phyloP scores from a whole-genome alignment of 1,284 basidiomycete genomes.

The Phylloboletellus chloephorus region DNA sequence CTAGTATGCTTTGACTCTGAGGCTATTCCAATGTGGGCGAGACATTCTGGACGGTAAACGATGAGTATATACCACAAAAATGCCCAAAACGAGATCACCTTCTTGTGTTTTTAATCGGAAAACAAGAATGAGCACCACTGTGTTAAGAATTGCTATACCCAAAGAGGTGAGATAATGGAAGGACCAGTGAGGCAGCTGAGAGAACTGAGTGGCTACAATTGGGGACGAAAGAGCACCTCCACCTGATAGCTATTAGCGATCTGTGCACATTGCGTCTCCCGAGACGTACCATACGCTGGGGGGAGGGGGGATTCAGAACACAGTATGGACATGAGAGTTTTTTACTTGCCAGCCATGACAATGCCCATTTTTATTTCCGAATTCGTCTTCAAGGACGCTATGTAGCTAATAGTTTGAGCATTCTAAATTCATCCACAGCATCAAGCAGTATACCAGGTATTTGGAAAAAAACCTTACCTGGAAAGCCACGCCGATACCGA shows the following conservation, averaged over 20 bases:
- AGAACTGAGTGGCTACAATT: slow-evolving; percentile 58
- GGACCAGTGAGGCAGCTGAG: slow-evolving; percentile 46
- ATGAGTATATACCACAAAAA: not conserved
- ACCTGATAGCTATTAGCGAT: slow-evolving; percentile 32
- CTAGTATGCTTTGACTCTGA: slow-evolving; percentile 21
- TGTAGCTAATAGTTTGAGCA: slow-evolving; percentile 25
- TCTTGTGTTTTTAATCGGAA: slow-evolving; percentile 55
- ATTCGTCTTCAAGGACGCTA: slow-evolving; percentile 23
- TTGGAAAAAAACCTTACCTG: slow-evolving; percentile 15
- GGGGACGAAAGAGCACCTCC: slow-evolving; percentile 55
- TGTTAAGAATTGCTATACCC: slow-evolving; percentile 48
- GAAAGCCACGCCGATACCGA: slow-evolving; percentile 53
- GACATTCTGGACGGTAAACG: slow-evolving; percentile 18
- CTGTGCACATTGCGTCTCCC: not conserved
- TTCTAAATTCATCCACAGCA: slow-evolving; percentile 14
- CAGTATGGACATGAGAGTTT: not conserved
- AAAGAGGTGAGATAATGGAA: slow-evolving; percentile 61
- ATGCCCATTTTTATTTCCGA: slow-evolving; percentile 27
- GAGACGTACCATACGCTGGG: slow-evolving; percentile 12
- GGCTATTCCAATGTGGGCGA: slow-evolving; percentile 29
- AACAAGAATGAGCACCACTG: slow-evolving; percentile 37
- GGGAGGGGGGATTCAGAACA: slow-evolving; percentile 17
- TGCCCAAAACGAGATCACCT: slow-evolving; percentile 26
- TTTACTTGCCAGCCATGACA: slow-evolving; percentile 18
- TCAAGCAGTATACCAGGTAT: not conserved